Evolutionary conservation across 176 grass and related monocot genomes (phyloP).

Genomic region (Aegilops umbellulata): DNA sequence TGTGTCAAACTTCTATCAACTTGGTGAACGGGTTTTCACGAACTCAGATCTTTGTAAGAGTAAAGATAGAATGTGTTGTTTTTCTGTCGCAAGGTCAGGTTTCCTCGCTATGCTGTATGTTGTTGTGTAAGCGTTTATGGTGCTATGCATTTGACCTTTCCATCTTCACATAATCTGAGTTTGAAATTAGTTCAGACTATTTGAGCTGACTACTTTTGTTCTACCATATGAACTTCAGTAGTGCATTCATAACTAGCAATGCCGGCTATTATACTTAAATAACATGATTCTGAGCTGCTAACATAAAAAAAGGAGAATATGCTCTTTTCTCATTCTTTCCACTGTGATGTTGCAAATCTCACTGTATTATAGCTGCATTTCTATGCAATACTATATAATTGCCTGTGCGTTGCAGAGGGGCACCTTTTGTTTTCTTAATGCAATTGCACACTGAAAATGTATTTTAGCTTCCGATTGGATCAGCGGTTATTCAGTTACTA

Average conservation of each 20-base stretch:
- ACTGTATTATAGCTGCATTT: background rate
- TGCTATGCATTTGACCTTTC: background rate
- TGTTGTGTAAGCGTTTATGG: background rate
- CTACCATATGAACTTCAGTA: background rate
- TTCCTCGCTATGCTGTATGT: no score
- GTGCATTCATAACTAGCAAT: background rate
- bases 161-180: background rate
- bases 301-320: background rate
- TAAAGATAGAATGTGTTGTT: no score
- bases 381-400: background rate
- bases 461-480: background rate
- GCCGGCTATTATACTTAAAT: background rate
- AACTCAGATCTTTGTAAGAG: no score
- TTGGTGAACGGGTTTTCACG: no score
- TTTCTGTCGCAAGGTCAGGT: no score
- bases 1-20: no score
- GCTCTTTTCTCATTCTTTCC: background rate
- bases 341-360: background rate
- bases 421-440: background rate
- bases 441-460: background rate
- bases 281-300: background rate
- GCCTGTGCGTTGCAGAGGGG: background rate
- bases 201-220: background rate
- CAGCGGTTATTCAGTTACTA: background rate
- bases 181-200: background rate